Evolutionary conservation across 257 asterid genomes (phyloP), one percentile per base, ranked within the genome.

Genomic region (Gentiana dahurica): DNA sequence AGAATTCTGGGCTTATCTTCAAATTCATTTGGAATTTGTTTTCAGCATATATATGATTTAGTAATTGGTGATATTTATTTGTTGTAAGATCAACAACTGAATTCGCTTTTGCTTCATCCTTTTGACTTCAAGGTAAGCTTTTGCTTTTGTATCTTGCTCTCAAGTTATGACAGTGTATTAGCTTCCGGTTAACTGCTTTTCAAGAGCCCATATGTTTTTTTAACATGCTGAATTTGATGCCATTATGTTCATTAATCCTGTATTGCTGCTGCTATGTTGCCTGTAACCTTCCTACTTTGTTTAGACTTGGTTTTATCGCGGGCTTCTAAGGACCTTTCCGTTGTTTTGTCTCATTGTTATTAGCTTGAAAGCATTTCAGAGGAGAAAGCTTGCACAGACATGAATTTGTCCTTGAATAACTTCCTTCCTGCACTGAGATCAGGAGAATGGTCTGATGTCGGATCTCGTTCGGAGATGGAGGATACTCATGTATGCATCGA

Each of bases 351-450:
- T 51, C 50, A 6, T 41, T 41, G 9, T 36, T 47, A 33, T 4
- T 83, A 89, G 97, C 74, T 89, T 63, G 97, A 89, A 66, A 89
- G 87, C 75, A 83, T 89, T 61, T 75, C 77, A 4, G 97, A 89
- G 60, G 78, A 85, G 63, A 51, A 85, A 13, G 64, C 81, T 36
- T 49, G 69, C 55, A 57, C 70, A 54, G 92, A 79, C 51, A 64
- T 58, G 73, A 70, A 54, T 52, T 80, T 72, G 59, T 60, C 53
- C 4, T 24, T 24, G 24, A 71, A 73, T 62, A 79, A 68, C 67
- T 89, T 84, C 67, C 63, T 78, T 60, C 97, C 97, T 0, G 60
- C 61, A 65, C 75, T 83, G 54, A 79, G 97, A 50, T 79, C 88
- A 10, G 97, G 94, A 55, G 94, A 81, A 63, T 86, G 90, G 84